phyloP scores from a whole-genome alignment of 176 grass and related monocot genomes.

The Areca catechu region DNA sequence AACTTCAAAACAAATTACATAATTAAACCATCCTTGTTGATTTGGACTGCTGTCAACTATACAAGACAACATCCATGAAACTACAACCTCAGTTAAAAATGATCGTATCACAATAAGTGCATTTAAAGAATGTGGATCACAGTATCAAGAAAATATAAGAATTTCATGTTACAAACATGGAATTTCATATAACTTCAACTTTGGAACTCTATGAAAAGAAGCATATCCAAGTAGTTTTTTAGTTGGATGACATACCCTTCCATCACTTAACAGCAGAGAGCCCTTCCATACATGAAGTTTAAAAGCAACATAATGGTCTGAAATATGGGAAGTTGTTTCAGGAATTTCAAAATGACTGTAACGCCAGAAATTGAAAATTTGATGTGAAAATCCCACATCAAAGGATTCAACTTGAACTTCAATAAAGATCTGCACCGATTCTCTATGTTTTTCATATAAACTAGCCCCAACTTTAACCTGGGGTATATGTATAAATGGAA shows the following conservation, averaged over 20 bases:
- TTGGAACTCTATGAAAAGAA: no score
- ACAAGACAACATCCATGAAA: no score
- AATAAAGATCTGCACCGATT: slow-evolving; percentile 30
- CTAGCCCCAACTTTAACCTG: slow-evolving; percentile 50
- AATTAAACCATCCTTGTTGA: no score
- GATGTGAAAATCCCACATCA: slow-evolving; percentile 80
- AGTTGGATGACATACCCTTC: slow-evolving; percentile 60
- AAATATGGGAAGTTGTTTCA: slow-evolving; percentile 32
- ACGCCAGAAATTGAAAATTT: slow-evolving; percentile 78
- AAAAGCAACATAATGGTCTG: slow-evolving; percentile 30
- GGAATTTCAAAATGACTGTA: slow-evolving; percentile 48
- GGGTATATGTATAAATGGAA: slow-evolving; percentile 69
- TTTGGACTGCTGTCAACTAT: no score
- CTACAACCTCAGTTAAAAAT: no score
- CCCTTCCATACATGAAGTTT: slow-evolving; percentile 73
- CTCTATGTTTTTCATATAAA: slow-evolving; percentile 27
- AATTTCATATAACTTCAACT: no score
- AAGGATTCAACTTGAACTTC: slow-evolving; percentile 67
- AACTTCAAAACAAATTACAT: no score
- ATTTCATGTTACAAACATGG: no score
- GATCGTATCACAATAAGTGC: no score
- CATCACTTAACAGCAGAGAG: slow-evolving; percentile 87
- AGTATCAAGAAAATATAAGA: no score
- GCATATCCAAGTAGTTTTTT: no score
- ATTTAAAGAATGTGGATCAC: no score